Base-by-base conservation (phyloP, 164 flowering plant species). In the Umbilicus rupestris region DNA sequence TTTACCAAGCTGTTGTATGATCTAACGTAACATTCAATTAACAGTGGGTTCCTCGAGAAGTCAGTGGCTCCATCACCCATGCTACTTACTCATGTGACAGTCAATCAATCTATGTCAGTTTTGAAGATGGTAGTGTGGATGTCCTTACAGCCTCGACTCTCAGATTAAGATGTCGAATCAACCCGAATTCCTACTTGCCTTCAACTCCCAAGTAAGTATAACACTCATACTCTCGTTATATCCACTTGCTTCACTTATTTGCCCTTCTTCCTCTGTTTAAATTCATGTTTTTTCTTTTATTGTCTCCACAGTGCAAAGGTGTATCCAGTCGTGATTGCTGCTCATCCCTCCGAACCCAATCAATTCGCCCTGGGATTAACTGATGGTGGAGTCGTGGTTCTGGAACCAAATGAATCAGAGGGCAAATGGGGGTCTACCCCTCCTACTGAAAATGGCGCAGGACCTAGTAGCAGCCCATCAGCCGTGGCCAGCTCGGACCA, bases 61-160 rank as follows among this genome's bases (percentile, higher is more conserved):
- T 81, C 47, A 79, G 74, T 50, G 88, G 83, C 50, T 78, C 89
- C 24, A 87, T 93, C 76, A 82, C 97, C 1, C 86, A 85, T 77
- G 98, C 94, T 22, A 85, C 92, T 45, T 93, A 86, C 72, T 88
- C 98, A 26, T 93, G 98, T 63, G 96, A 90, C 74, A 86, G 98
- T 77, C 89, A 86, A 69, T 82, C 82, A 9, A 82, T 93, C 31
- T 93, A 84, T 70, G 87, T 86, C 7, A 81, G 90, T 76, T 86
- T 88, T 76, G 85, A 80, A 67, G 96, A 88, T 75, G 98, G 91
- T 42, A 83, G 85, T 35, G 78, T 93, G 16, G 82, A 82, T 50
- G 79, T 90, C 68, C 83, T 90, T 28, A 82, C 83, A 39, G 79
- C 91, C 45, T 45, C 82, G 35, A 77, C 76, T 20, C 84, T 92